Base-by-base conservation (phyloP, 179 eudicot species). In the Nepenthes alata region DNA sequence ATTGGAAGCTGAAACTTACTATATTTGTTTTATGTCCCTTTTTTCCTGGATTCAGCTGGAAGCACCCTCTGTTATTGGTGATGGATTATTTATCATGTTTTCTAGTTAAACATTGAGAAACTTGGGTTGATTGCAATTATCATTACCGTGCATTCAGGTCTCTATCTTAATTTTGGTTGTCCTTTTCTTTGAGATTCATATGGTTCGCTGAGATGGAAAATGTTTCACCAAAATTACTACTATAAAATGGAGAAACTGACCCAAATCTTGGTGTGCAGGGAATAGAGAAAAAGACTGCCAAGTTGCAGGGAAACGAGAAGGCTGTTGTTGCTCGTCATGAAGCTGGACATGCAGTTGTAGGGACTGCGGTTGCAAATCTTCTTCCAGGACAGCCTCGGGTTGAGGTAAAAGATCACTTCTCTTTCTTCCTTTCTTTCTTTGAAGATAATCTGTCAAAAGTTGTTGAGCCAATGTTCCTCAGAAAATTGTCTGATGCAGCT, bases 261-360 rank as follows among this genome's bases (percentile, higher is more conserved):
- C 10, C 11, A 39, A 3, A 41, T 58, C 41, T 47, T 48, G 65
- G 58, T 39, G 15, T 73, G 47, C 77, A 91, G 98, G 98, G 98
- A 14, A 91, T 91, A 54, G 98, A 91, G 75, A 91, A 91, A 79
- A 91, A 91, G 75, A 84, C 86, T 41, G 78, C 91, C 52, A 91
- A 81, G 73, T 70, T 91, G 68, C 79, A 84, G 72, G 98, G 98
- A 62, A 74, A 57, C 73, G 98, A 89, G 76, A 91, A 91, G 79
- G 95, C 87, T 68, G 95, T 86, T 61, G 98, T 91, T 76, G 98
- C 98, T 59, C 84, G 98, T 56, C 98, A 91, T 81, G 98, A 91
- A 80, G 98, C 84, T 70, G 98, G 98, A 62, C 98, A 91, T 76
- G 98, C 96, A 53, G 93, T 91, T 37, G 96, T 91, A 11, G 96